These are phyloP conservation scores for Leccinum rimulosum DNA, from an alignment of 768 basidiomycete species.

Conservation along the genomic window DNA sequence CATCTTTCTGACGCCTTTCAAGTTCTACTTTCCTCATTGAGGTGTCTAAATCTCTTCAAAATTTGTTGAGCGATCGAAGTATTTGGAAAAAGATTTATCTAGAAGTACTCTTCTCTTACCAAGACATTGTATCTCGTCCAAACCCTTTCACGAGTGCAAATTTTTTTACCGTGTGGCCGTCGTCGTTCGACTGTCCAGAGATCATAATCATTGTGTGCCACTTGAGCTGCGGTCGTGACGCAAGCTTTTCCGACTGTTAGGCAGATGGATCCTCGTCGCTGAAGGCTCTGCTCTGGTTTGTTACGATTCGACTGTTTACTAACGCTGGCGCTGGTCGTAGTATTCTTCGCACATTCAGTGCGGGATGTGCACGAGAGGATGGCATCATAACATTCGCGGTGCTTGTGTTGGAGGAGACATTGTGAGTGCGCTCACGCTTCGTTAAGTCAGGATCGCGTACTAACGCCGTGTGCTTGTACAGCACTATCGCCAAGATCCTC, in stretches of 20 bases:
- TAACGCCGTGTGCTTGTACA: neutral
- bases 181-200: neutral
- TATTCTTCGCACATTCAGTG: constrained; percentile 3
- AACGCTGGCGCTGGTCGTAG: neutral
- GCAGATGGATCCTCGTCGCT: constrained; percentile 11
- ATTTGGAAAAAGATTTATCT: constrained; percentile 5
- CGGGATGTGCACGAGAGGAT: neutral
- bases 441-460: neutral
- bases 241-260: constrained; percentile 1
- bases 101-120: neutral
- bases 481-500: constrained; percentile 4
- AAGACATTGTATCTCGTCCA: constrained; percentile 7
- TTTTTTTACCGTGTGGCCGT: constrained; percentile 6
- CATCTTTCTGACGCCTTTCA: neutral
- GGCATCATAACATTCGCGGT: constrained; percentile 4
- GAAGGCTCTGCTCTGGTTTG: constrained; percentile 7
- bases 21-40: neutral
- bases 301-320: constrained; percentile 7
- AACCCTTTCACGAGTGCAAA: constrained; percentile 5
- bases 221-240: neutral
- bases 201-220: neutral
- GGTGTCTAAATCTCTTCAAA: constrained; percentile 3
- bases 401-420: constrained; percentile 4
- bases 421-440: neutral
- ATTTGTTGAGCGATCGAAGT: constrained; percentile 3